phyloP scores from a whole-genome alignment of 768 basidiomycete genomes.

The Amanita exitialis region DNA sequence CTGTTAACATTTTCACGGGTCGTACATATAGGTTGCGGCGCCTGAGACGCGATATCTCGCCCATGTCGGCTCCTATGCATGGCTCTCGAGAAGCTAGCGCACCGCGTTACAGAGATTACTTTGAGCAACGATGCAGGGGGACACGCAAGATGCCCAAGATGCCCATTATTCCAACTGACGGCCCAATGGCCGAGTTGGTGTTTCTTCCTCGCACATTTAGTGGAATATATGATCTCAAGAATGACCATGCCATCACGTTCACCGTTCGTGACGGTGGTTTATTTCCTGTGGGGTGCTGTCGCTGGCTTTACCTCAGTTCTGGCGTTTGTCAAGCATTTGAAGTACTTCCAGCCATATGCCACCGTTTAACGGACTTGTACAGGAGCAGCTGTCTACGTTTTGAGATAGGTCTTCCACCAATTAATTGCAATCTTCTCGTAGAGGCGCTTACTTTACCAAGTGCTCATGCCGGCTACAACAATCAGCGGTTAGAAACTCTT shows the following conservation, averaged over 20 bases:
- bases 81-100: slow-evolving; percentile 38
- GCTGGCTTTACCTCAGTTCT: slow-evolving; percentile 43
- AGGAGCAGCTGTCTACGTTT: slow-evolving; percentile 42
- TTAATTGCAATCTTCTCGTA: slow-evolving; percentile 45
- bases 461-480: slow-evolving; percentile 55
- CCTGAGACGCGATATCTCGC: slow-evolving; percentile 58
- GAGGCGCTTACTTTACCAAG: slow-evolving; percentile 74
- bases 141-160: slow-evolving; percentile 28
- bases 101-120: slow-evolving; percentile 53
- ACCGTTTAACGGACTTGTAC: slow-evolving; percentile 55
- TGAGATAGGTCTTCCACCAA: slow-evolving; percentile 51
- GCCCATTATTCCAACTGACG: slow-evolving; percentile 39
- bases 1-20: slow-evolving; percentile 45
- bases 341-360: slow-evolving; percentile 56
- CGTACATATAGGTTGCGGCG: slow-evolving; percentile 44
- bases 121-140: slow-evolving; percentile 41
- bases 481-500: slow-evolving; percentile 80
- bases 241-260: slow-evolving; percentile 8
- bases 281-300: slow-evolving; percentile 37
- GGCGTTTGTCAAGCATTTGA: slow-evolving; percentile 41
- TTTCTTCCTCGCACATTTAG: slow-evolving; percentile 30
- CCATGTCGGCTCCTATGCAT: slow-evolving; percentile 42
- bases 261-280: slow-evolving; percentile 16
- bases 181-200: slow-evolving; percentile 52
- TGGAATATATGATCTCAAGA: slow-evolving; percentile 25